phyloP scores from a whole-genome alignment of 352 stramenopile genomes.

The Pilasporangium apinafurcum region DNA sequence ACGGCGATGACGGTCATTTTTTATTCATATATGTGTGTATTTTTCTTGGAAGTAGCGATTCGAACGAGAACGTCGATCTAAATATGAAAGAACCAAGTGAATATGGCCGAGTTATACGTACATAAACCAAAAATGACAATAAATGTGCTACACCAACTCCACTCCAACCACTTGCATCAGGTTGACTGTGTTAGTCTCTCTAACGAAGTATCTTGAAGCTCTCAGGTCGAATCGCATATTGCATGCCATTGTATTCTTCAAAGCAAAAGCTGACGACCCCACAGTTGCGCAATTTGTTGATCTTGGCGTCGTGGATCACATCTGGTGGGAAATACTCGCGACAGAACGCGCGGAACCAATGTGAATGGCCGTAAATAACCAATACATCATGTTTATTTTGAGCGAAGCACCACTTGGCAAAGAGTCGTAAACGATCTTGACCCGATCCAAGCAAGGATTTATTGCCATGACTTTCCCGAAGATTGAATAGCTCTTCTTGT shows the following conservation, averaged over 20 bases:
- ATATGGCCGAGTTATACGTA: background rate
- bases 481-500: slow-evolving; percentile 65
- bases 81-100: slow-evolving; percentile 3
- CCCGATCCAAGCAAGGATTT: slow-evolving; percentile 63
- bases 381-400: slow-evolving; percentile 53
- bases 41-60: no score
- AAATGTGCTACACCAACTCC: background rate
- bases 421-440: slow-evolving; percentile 46
- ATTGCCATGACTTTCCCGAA: slow-evolving; percentile 75
- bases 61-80: no score
- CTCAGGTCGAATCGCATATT: slow-evolving; percentile 33
- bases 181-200: no score
- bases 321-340: slow-evolving; percentile 61
- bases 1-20: no score
- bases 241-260: slow-evolving; percentile 23
- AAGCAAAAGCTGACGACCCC: slow-evolving; percentile 69
- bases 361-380: slow-evolving; percentile 81
- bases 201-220: slow-evolving; percentile 19
- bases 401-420: slow-evolving; percentile 60
- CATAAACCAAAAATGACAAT: background rate
- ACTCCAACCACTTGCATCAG: no score
- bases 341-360: slow-evolving; percentile 84
- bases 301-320: slow-evolving; percentile 36
- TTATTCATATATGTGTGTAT: no score
- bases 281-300: slow-evolving; percentile 71